Base-by-base conservation (phyloP, 352 stramenopile genomes). In the Phytopythium cucurbitacearum region DNA sequence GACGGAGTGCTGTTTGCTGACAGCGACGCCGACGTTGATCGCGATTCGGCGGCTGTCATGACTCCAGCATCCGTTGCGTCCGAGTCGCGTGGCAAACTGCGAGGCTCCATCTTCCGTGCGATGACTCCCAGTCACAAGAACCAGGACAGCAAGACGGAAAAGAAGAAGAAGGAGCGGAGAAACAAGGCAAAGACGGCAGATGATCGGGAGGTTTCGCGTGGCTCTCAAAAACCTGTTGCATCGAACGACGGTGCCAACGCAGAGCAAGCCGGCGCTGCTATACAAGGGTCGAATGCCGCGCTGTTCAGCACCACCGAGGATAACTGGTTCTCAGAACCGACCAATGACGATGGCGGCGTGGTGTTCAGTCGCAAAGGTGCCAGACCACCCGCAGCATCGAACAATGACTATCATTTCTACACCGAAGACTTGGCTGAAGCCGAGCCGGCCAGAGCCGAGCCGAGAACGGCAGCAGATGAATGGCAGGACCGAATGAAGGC, bases 291-390 rank as follows among this genome's bases (percentile, higher is more conserved):
- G 1, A 42, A 32, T 9, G 16, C 52, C 8, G 44, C 52, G 11
- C 54, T 91, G 10, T 87, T 89, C 56, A 71, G 86, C 40, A 54
- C 53, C 28, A 56, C 56, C 5, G 80, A 85, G 15, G 73, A 87
- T 15, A 67, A 67, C 28, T 91, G 77, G 80, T 91, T 91, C 66
- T 68, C 56, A 0, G 77, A 91, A 2, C 48, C 48, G 2, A 38
- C 16, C 36, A 21, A 13, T 3, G 48, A 53, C 13, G 48, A 16
- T 44, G 40, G 40, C 2, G 40, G 40, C 11, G 7, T 2, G 11
- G 40, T 53, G 42, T 16, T n/a, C n/a, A 12, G 21, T 35, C 10
- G 36, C 35, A 7, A 38, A 42, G 21, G 21, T 28, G 21, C 21
- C 21, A 28, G 21, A 28, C 21, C 21, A 28, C 21, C 21, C 2